A percentile compares a stretch with the other conserved stretches of the same genome.
Evolutionary conservation across 345 rosid species (phyloP).

Genomic region (Gossypium mustelinum): DNA sequence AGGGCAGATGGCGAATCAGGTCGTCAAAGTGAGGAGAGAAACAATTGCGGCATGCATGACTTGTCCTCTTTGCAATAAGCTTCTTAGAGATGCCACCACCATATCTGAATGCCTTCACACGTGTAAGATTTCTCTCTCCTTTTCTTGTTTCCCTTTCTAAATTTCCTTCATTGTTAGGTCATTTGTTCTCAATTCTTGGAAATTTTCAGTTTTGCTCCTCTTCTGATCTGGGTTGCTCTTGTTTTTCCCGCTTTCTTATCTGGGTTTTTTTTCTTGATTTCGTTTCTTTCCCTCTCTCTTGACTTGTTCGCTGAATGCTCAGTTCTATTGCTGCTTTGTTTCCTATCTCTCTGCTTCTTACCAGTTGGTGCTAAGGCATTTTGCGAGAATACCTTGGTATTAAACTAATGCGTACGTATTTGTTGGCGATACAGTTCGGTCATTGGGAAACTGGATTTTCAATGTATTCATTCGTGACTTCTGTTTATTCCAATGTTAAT

Average conservation of each 20-base stretch:
- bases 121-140: constrained; percentile 36
- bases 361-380: not conserved
- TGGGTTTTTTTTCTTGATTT: constrained; percentile 22
- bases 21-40: constrained; percentile 63
- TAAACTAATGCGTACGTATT: not conserved
- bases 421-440: not conserved
- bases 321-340: not conserved
- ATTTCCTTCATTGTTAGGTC: constrained; percentile 23
- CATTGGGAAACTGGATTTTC: not conserved
- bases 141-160: not conserved
- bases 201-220: constrained; percentile 11
- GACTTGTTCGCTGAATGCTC: not conserved
- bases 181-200: constrained; percentile 9
- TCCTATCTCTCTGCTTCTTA: not conserved
- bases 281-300: constrained; percentile 13
- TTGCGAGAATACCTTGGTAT: not conserved
- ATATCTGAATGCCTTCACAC: constrained; percentile 93
- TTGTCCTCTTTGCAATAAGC: constrained; percentile 73
- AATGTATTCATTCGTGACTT: not conserved
- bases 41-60: constrained; percentile 67
- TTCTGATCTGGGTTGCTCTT: constrained; percentile 23
- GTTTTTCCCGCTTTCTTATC: constrained; percentile 17
- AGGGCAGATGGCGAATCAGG: constrained; percentile 46
- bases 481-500: not conserved
- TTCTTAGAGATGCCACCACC: constrained; percentile 85